phyloP scores from a whole-genome alignment of 805 yeast species.

The Saturnispora mendoncae region DNA sequence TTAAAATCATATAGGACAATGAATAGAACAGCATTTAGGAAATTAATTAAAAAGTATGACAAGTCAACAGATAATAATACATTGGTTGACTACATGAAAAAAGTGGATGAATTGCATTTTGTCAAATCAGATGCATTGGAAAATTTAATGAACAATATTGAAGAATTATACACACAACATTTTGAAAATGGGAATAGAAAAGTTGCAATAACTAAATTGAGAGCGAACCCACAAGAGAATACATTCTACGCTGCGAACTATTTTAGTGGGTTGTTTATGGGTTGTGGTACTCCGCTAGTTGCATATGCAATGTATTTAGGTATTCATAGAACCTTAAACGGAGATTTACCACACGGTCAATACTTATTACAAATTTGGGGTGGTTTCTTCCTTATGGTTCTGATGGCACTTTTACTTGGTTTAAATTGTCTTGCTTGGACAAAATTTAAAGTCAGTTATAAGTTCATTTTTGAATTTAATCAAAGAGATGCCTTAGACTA shows the following conservation, averaged over 20 bases:
- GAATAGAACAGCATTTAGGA: slow-evolving; percentile 83
- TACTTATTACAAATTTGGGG: slow-evolving; percentile 84
- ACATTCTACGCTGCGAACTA: slow-evolving; percentile 44
- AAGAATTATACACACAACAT: slow-evolving; percentile 54
- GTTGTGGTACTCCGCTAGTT: slow-evolving; percentile 64
- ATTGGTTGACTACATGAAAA: slow-evolving; percentile 44
- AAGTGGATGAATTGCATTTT: slow-evolving; percentile 50
- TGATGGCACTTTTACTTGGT: slow-evolving; percentile 58
- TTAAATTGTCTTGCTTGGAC: slow-evolving; percentile 69
- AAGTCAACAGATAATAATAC: slow-evolving; percentile 47
- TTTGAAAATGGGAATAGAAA: slow-evolving; percentile 69
- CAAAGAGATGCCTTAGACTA: slow-evolving; percentile 56
- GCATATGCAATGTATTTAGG: slow-evolving; percentile 44
- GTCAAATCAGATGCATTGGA: slow-evolving; percentile 60
- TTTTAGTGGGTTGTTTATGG: slow-evolving; percentile 57
- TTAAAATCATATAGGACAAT: slow-evolving; percentile 61
- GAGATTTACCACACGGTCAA: slow-evolving; percentile 44
- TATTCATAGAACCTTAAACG: slow-evolving; percentile 28
- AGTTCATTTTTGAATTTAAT: slow-evolving; percentile 85
- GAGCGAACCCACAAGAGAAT: slow-evolving; percentile 34
- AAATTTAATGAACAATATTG: slow-evolving; percentile 50
- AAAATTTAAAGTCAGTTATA: slow-evolving; percentile 70
- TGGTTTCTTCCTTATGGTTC: slow-evolving; percentile 62
- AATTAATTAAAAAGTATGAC: slow-evolving; percentile 85
- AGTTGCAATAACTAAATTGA: slow-evolving; percentile 60